Percentiles rank a stretch among this genome's conserved stretches.
phyloP scores from a whole-genome alignment of 108 stramenopile genomes.

The Hondaea fermentalgiana region DNA sequence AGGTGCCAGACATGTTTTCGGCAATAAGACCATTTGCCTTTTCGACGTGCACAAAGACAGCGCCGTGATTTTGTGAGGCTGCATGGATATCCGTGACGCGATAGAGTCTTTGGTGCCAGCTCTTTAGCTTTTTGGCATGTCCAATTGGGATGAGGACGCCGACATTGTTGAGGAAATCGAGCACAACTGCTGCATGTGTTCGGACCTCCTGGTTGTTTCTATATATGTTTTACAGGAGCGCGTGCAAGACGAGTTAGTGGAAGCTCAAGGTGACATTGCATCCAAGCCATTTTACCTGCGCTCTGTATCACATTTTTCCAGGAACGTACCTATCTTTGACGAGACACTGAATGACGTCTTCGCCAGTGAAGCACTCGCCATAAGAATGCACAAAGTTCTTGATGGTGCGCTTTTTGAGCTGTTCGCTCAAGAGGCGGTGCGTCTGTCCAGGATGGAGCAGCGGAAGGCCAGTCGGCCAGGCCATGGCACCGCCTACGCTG shows the following conservation, averaged over 20 bases:
- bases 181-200: neutral
- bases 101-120: neutral
- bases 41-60: neutral
- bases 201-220: neutral
- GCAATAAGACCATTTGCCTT: neutral
- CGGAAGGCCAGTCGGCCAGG: neutral
- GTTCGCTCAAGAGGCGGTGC: neutral
- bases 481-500: neutral
- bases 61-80: neutral
- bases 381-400: neutral
- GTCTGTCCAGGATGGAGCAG: neutral
- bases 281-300: neutral
- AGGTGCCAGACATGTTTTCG: constrained; percentile 8
- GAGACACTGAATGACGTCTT: constrained; percentile 9
- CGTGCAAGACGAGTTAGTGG: neutral
- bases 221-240: neutral
- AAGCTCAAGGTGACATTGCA: neutral
- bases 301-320: neutral
- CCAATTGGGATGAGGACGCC: neutral
- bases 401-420: neutral
- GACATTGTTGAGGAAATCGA: neutral
- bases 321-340: neutral
- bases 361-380: neutral
- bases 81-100: neutral
- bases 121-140: neutral